These are phyloP conservation scores for Candida dendrica DNA, from an alignment of 805 yeast genomes.

Conservation along the genomic window DNA sequence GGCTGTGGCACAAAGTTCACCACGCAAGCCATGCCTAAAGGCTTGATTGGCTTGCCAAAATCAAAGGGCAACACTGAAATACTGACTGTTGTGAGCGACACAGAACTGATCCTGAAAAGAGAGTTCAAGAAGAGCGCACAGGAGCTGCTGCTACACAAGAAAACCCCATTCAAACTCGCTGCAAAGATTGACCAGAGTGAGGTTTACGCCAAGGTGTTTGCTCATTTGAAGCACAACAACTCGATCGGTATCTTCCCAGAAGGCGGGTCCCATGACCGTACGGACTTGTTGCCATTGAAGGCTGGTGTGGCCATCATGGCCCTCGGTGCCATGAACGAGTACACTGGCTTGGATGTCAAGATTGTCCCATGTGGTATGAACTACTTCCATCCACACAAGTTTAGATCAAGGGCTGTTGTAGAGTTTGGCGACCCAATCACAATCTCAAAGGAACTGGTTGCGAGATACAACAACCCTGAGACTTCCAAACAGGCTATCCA, in stretches of 20 bases:
- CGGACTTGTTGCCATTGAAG: constrained; percentile 84
- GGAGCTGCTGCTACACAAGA: constrained; percentile 38
- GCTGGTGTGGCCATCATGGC: constrained; percentile 99
- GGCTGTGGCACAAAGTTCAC: constrained; percentile 70
- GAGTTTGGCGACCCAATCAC: constrained; percentile 89
- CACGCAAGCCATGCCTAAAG: constrained; percentile 46
- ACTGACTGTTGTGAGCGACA: constrained; percentile 60
- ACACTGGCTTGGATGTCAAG: constrained; percentile 69
- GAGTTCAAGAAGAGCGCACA: constrained; percentile 54
- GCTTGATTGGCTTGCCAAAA: constrained; percentile 70
- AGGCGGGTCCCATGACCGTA: constrained; percentile 96
- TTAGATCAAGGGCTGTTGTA: constrained; percentile 89
- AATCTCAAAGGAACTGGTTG: constrained; percentile 53
- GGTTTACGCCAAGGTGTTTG: constrained; percentile 80
- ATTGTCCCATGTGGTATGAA: constrained; percentile 98
- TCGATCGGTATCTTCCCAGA: constrained; percentile 95
- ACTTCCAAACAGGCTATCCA: constrained; percentile 68
- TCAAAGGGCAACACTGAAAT: constrained; percentile 74
- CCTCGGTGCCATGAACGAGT: constrained; percentile 78
- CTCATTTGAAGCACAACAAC: constrained; percentile 71
- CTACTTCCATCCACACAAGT: constrained; percentile 92
- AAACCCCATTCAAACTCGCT: constrained; percentile 63
- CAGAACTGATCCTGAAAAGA: constrained; percentile 58
- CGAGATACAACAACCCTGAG: constrained; percentile 54
- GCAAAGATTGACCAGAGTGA: constrained; percentile 77